Evolutionary conservation across 148 eudicot species (phyloP).

Genomic region (Persicaria maculosa): DNA sequence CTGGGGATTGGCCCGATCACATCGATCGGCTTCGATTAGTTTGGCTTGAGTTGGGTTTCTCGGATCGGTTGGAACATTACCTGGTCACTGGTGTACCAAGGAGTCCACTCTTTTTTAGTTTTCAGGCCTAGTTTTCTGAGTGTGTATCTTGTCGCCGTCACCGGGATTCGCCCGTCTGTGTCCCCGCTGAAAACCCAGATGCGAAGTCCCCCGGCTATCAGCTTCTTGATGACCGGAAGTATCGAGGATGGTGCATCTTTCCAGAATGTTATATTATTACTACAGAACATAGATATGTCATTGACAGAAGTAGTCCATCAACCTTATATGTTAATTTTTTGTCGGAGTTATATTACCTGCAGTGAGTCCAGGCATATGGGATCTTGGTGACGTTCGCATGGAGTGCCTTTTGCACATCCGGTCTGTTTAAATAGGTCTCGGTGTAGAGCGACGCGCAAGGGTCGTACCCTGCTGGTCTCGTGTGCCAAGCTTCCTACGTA

Average conservation of each 20-base stretch:
- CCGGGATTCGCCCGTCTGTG: conserved; percentile 83
- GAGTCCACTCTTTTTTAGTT: conserved; percentile 59
- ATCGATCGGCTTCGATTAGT: no score
- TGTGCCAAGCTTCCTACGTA: conserved; percentile 13
- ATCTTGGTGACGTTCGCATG: conserved; percentile 82
- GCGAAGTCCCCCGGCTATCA: conserved; percentile 46
- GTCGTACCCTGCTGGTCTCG: conserved; percentile 62
- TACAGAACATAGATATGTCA: conserved; percentile 12
- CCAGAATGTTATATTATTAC: conserved; percentile 50
- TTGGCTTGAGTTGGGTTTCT: no score
- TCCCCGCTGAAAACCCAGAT: conserved; percentile 85
- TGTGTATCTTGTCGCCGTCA: conserved; percentile 62
- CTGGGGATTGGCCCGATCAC: no score
- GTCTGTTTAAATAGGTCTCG: conserved; percentile 50
- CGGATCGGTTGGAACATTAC: no score
- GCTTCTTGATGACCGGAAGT: conserved; percentile 60
- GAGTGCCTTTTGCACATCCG: conserved; percentile 71
- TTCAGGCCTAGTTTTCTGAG: conserved; percentile 59
- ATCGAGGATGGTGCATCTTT: conserved; percentile 51
- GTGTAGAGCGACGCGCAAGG: conserved; percentile 68
- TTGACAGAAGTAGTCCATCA: no score
- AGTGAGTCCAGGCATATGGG: conserved; percentile 75
- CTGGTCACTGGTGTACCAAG: conserved; percentile 73
- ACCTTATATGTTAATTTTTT: no score
- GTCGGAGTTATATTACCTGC: conserved; percentile 43